Percentiles rank a stretch among this genome's conserved stretches.
Conservation (phyloP, 139 green algal genomes). For the Gonium pectorale region DNA sequence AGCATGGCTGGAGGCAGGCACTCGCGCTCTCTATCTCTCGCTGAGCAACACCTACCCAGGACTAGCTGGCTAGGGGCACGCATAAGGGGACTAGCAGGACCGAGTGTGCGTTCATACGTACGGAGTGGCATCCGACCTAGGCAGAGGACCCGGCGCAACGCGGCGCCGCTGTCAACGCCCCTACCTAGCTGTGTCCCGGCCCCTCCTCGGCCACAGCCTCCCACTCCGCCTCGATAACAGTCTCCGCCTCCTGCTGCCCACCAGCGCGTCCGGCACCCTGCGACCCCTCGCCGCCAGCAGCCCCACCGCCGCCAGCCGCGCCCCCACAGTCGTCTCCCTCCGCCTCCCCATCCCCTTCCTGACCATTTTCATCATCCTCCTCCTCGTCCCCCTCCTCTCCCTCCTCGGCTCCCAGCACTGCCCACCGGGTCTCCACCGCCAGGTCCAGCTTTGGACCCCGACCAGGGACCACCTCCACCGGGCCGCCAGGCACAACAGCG, state of each 20-base stretch:
- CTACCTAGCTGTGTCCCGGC: background rate
- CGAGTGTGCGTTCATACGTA: no score
- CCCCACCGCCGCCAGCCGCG: background rate
- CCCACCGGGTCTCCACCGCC: background rate
- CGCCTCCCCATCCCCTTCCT: background rate
- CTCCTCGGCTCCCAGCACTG: background rate
- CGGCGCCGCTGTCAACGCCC: no score
- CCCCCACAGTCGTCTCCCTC: background rate
- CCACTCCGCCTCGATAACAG: background rate
- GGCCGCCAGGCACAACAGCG: no score
- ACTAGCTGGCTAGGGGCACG: no score
- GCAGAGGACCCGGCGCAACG: no score
- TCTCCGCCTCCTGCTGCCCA: background rate
- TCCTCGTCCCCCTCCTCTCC: background rate
- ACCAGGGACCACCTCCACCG: background rate
- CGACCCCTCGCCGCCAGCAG: background rate
- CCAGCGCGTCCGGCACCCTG: background rate
- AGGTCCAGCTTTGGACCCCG: slow-evolving; percentile 7
- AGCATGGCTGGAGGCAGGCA: no score
- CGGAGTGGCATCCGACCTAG: no score
- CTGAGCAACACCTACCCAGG: no score
- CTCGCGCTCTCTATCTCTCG: no score
- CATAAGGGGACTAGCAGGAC: no score
- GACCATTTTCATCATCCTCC: no score
- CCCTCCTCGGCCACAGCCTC: background rate